phyloP scores from a whole-genome alignment of 768 basidiomycete species.

The Russula sp. region DNA sequence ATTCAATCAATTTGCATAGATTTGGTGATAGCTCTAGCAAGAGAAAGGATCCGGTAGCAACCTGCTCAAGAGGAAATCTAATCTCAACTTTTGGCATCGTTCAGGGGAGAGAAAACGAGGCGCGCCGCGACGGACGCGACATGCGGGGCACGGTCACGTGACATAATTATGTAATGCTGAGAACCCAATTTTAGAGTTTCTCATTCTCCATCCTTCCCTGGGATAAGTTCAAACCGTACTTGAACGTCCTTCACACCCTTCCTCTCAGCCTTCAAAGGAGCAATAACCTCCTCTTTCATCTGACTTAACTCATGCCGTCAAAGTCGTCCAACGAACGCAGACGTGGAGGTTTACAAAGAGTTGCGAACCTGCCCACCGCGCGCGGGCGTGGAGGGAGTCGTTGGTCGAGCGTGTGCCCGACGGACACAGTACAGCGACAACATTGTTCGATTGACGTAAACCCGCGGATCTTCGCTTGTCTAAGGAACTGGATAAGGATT shows the following conservation, averaged over 20 bases:
- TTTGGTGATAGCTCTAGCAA: constrained; percentile 76
- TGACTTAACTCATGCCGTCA: constrained; percentile 58
- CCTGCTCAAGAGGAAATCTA: constrained; percentile 49
- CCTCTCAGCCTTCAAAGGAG: constrained; percentile 51
- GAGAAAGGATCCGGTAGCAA: constrained; percentile 54
- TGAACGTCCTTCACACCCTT: constrained; percentile 69
- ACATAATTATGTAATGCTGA: background rate
- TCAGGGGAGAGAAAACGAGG: too few relatives aligned
- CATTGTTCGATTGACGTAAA: too few relatives aligned
- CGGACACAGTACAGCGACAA: too few relatives aligned
- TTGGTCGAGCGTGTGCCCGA: too few relatives aligned
- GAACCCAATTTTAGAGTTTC: background rate
- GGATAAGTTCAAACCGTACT: constrained; percentile 12
- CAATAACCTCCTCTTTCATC: constrained; percentile 60
- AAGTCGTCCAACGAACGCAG: constrained; percentile 55
- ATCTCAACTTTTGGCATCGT: constrained; percentile 53
- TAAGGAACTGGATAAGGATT: constrained; percentile 54
- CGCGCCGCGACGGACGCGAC: too few relatives aligned
- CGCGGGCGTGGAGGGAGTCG: too few relatives aligned
- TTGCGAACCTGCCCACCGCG: constrained; percentile 74
- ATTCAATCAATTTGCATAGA: constrained; percentile 58
- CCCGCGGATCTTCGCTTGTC: constrained; percentile 11
- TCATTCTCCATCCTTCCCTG: background rate
- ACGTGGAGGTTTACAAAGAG: constrained; percentile 82
- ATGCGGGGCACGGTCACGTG: too few relatives aligned